phyloP scores from a whole-genome alignment of 768 basidiomycete genomes.

The Leccinum arenicola region DNA sequence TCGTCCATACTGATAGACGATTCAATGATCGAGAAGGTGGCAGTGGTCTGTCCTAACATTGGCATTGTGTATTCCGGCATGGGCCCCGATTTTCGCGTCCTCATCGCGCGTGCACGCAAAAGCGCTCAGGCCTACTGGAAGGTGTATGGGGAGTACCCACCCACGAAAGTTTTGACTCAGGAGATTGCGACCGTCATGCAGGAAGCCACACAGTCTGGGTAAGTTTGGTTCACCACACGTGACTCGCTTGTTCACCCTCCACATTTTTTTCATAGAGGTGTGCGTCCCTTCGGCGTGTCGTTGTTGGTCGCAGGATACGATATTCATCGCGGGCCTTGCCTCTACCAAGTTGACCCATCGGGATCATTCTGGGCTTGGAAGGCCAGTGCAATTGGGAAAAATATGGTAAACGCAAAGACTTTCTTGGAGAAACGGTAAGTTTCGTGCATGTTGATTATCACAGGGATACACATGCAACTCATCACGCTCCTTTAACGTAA shows the following conservation, averaged over 20 bases:
- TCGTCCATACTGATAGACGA: slow-evolving; percentile 98
- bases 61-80: slow-evolving; percentile 99
- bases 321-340: slow-evolving; percentile 86
- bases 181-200: slow-evolving; percentile 99
- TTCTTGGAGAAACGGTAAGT: slow-evolving; percentile 96
- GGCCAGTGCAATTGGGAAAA: slow-evolving; percentile 98
- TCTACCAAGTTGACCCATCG: slow-evolving; percentile 99
- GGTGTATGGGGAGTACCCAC: slow-evolving; percentile 97
- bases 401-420: slow-evolving; percentile 99
- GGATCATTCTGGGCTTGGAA: slow-evolving; percentile 99
- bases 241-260: slow-evolving; percentile 29
- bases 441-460: slow-evolving; percentile 24
- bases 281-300: slow-evolving; percentile 98
- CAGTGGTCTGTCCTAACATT: slow-evolving; percentile 96
- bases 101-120: slow-evolving; percentile 93
- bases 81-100: slow-evolving; percentile 97
- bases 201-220: slow-evolving; percentile 98
- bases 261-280: slow-evolving; percentile 67
- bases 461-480: slow-evolving; percentile 14
- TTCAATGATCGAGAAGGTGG: slow-evolving; percentile 96
- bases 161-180: slow-evolving; percentile 92
- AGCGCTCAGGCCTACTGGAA: slow-evolving; percentile 99
- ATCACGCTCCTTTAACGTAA: slow-evolving; percentile 22
- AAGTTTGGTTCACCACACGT: slow-evolving; percentile 32
- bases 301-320: slow-evolving; percentile 98